Percentiles rank a stretch among this genome's conserved stretches.
Conservation (phyloP, 495 filamentous ascomycete species). For the Bryoglossum gracile region DNA sequence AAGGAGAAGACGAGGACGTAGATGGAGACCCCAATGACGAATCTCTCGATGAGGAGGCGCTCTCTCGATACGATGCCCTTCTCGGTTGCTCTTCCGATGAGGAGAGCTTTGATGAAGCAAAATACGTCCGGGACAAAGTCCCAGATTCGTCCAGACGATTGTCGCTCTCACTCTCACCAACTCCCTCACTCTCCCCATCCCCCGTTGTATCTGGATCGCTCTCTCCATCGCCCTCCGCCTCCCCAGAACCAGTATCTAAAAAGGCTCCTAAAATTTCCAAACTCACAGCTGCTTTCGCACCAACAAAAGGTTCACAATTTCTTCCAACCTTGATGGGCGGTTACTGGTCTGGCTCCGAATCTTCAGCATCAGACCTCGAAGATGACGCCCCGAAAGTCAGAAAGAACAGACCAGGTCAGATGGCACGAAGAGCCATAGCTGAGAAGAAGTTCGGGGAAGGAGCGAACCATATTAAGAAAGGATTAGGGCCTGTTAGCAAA, state of each 20-base stretch:
- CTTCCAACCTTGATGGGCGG: constrained; percentile 84
- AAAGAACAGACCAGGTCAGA: constrained; percentile 87
- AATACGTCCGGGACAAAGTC: constrained; percentile 2
- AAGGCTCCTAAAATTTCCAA: not conserved
- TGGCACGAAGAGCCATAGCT: constrained; percentile 75
- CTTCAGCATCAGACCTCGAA: constrained; percentile 37
- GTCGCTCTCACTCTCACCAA: constrained; percentile 18
- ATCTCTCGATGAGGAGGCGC: constrained; percentile 32
- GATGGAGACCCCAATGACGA: constrained; percentile 25
- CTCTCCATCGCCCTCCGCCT: constrained; percentile 34
- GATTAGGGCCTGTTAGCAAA: constrained; percentile 17
- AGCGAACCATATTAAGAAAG: constrained; percentile 60
- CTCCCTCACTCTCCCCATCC: constrained; percentile 16
- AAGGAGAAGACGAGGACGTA: constrained; percentile 10
- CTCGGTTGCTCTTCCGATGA: constrained; percentile 27
- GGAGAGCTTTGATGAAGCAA: constrained; percentile 24
- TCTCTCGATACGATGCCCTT: constrained; percentile 28
- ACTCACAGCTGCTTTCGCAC: constrained; percentile 19
- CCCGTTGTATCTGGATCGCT: constrained; percentile 29
- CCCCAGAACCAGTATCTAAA: constrained; percentile 21
- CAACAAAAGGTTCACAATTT: constrained; percentile 64
- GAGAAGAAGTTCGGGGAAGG: constrained; percentile 82
- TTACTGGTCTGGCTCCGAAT: constrained; percentile 86
- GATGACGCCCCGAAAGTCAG: constrained; percentile 30
- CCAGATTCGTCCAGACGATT: constrained; percentile 13